Evolutionary conservation across 306 rosid genomes (phyloP).

Genomic region (Oemleria cerasiformis): DNA sequence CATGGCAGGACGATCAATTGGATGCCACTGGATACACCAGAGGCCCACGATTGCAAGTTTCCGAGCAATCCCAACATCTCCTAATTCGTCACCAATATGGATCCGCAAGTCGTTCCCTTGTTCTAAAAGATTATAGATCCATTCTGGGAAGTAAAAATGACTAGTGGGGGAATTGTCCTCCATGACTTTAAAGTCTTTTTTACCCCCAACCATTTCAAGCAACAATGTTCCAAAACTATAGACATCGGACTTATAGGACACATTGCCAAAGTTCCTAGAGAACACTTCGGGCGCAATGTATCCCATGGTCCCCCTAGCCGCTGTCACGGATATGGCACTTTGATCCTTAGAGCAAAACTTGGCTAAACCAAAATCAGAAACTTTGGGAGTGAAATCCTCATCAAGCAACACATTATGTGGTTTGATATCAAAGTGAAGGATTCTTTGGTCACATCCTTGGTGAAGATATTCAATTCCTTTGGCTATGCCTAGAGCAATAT

Average conservation of each 20-base stretch:
- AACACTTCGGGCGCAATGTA: too few relatives aligned
- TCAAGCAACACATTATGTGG: conserved; percentile 36
- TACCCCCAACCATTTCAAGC: conserved; percentile 34
- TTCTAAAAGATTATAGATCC: background rate
- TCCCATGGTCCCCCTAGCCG: conserved; percentile 8
- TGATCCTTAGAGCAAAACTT: conserved; percentile 37
- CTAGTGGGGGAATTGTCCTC: background rate
- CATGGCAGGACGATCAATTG: background rate
- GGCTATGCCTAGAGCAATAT: conserved; percentile 23
- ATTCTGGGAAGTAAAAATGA: conserved; percentile 11
- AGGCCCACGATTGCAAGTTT: background rate
- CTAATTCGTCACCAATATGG: background rate
- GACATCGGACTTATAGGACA: conserved; percentile 24
- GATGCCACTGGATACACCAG: conserved; percentile 6
- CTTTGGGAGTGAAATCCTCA: conserved; percentile 23
- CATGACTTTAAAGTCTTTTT: background rate
- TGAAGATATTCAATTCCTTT: too few relatives aligned
- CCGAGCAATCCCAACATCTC: background rate
- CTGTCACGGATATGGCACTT: conserved; percentile 32
- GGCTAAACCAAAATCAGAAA: conserved; percentile 35
- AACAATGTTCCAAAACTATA: conserved; percentile 35
- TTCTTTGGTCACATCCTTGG: conserved; percentile 27
- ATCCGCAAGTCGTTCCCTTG: background rate
- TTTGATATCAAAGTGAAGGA: conserved; percentile 40
- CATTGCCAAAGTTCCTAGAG: background rate